Conservation (phyloP, 768 basidiomycete genomes). For the Pisolithus albus region DNA sequence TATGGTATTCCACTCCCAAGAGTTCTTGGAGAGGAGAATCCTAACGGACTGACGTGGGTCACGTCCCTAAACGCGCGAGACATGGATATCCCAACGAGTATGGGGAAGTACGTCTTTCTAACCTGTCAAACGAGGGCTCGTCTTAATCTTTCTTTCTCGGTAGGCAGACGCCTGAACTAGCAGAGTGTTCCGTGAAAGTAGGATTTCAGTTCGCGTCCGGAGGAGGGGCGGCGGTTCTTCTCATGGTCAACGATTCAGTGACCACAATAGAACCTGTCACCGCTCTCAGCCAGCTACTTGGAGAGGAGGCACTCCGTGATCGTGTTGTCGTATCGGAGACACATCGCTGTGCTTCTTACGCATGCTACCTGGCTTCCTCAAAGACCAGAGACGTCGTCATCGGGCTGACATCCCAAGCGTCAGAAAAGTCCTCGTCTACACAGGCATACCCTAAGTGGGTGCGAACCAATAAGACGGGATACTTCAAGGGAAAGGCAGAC, state of each 20-base stretch:
- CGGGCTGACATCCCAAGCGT: constrained; percentile 18
- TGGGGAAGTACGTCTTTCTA: constrained; percentile 9
- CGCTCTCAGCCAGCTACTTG: constrained; percentile 21
- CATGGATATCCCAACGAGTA: constrained; percentile 11
- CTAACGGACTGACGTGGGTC: constrained; percentile 23
- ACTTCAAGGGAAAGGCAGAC: constrained; percentile 22
- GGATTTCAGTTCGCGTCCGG: constrained; percentile 24
- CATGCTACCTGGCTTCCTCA: constrained; percentile 20
- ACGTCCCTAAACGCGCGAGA: constrained; percentile 20
- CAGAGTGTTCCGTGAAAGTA: constrained; percentile 21
- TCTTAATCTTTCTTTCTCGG: not conserved
- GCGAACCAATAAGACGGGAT: constrained; percentile 15
- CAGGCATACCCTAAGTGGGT: constrained; percentile 18
- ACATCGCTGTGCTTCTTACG: constrained; percentile 28
- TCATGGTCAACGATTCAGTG: constrained; percentile 25
- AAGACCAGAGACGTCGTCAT: constrained; percentile 16
- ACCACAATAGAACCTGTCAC: constrained; percentile 22
- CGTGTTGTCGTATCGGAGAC: constrained; percentile 29
- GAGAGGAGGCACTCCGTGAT: constrained; percentile 17
- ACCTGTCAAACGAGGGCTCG: no score
- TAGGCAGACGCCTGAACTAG: constrained; percentile 20
- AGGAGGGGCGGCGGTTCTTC: constrained; percentile 22
- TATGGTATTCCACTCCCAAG: constrained; percentile 18
- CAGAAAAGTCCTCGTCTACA: constrained; percentile 11
- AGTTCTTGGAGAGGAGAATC: constrained; percentile 13